Evolutionary conservation across 2,329 filamentous ascomycete genomes (phyloP).

Genomic region (Diaporthe nobilis): DNA sequence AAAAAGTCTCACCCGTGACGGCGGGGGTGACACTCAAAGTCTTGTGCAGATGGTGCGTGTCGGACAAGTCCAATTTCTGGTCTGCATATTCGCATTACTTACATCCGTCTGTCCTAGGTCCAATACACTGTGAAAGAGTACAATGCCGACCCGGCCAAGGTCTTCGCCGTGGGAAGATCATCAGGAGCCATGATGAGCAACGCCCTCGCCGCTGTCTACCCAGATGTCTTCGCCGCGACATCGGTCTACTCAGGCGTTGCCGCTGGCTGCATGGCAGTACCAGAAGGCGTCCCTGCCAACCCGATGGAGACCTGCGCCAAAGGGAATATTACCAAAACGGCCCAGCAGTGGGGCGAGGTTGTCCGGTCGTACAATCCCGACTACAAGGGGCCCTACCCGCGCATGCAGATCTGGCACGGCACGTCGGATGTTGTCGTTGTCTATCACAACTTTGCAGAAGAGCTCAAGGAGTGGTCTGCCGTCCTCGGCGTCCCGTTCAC

Average conservation of each 20-base stretch:
- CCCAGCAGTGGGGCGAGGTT: not conserved
- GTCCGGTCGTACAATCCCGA: conserved; percentile 44
- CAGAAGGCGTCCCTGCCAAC: not conserved
- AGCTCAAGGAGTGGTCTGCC: conserved; percentile 69
- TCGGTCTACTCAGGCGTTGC: conserved; percentile 50
- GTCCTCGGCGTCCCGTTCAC: conserved; percentile 57
- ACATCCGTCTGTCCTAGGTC: not conserved
- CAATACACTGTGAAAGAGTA: conserved; percentile 57
- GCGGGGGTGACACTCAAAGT: not conserved
- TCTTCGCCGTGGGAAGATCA: conserved; percentile 62
- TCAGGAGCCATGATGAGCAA: conserved; percentile 58
- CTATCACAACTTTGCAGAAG: conserved; percentile 69
- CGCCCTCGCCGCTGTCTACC: conserved; percentile 50
- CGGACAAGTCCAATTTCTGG: accelerated
- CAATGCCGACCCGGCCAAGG: conserved; percentile 58
- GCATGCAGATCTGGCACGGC: conserved; percentile 73
- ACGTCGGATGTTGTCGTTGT: conserved; percentile 63
- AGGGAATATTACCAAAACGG: conserved; percentile 3
- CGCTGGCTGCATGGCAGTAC: conserved; percentile 44
- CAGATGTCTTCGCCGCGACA: conserved; percentile 49
- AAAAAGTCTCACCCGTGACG: conserved; percentile 37
- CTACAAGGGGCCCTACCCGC: conserved; percentile 61
- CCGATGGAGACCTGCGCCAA: conserved; percentile 2
- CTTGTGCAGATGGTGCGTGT: conserved; percentile 8
- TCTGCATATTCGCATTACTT: not conserved